Evolutionary conservation across 345 rosid species (phyloP).

Genomic region (Moricandia arvensis): DNA sequence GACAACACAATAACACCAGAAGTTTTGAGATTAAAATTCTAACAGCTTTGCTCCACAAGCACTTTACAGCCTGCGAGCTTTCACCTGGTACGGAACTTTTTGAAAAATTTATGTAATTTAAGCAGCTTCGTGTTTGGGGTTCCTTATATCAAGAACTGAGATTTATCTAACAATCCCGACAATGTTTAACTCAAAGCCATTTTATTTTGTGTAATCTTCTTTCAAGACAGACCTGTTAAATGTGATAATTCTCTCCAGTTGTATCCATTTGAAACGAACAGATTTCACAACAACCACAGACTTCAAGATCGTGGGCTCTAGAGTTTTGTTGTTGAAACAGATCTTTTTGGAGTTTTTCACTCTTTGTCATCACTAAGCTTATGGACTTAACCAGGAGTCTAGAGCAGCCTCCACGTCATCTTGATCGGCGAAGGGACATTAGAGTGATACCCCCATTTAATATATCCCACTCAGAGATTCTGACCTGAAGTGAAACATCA

Average conservation of each 20-base stretch:
- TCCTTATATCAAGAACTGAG: neutral
- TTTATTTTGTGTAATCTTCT: no score
- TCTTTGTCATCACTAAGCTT: neutral
- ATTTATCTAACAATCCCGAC: neutral
- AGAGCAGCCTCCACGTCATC: no score
- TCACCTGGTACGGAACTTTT: no score
- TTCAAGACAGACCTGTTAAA: no score
- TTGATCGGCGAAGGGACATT: no score
- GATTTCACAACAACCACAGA: no score
- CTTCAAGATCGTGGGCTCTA: neutral
- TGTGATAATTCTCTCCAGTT: no score
- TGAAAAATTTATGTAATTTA: neutral
- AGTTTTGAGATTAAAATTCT: neutral
- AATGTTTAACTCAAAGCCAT: no score
- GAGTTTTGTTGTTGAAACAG: neutral
- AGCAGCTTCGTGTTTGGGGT: neutral
- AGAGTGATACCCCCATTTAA: no score
- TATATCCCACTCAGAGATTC: neutral
- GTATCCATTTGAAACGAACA: no score
- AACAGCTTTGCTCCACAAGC: neutral
- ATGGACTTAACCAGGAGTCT: no score
- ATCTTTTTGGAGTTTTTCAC: neutral
- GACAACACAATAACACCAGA: neutral
- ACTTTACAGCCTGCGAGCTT: neutral
- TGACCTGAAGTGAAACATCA: no score